phyloP scores from a whole-genome alignment of 441 rosid species.

The Gossypium aridum region DNA sequence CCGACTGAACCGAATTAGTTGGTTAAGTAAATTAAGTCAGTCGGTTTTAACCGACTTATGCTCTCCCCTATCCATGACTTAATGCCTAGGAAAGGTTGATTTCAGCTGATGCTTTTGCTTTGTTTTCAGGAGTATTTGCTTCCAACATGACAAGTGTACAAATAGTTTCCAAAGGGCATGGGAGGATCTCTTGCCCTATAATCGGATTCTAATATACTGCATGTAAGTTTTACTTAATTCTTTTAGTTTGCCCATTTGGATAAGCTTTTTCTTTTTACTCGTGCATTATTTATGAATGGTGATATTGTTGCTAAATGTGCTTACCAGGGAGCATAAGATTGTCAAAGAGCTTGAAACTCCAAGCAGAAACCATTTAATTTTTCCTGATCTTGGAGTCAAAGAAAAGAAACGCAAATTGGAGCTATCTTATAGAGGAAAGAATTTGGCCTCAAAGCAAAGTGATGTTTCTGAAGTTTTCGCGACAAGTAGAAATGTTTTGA shows the following conservation, averaged over 20 bases:
- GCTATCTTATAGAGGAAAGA: conserved; percentile 13
- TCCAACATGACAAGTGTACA: conserved; percentile 10
- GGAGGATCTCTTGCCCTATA: conserved; percentile 44
- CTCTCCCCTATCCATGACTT: background rate
- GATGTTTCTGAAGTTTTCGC: conserved; percentile 10
- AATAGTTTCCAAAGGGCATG: conserved; percentile 44
- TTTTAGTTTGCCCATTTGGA: background rate
- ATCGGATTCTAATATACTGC: conserved; percentile 59
- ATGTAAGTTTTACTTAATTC: conserved; percentile 32
- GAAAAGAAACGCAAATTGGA: conserved; percentile 20
- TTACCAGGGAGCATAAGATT: conserved; percentile 50
- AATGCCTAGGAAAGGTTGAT: background rate
- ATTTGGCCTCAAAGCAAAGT: conserved; percentile 9
- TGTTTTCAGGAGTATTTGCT: conserved; percentile 39
- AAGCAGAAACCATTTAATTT: conserved; percentile 50
- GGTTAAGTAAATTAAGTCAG: no score
- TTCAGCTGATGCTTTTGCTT: conserved; percentile 14
- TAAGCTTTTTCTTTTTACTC: background rate
- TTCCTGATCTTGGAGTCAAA: conserved; percentile 33
- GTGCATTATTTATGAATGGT: background rate
- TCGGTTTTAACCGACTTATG: no score
- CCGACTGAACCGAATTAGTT: no score
- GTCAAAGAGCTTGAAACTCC: conserved; percentile 33
- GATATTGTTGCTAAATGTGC: conserved; percentile 13
- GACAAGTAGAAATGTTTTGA: conserved; percentile 9